Evolutionary conservation across 1,284 basidiomycete genomes (phyloP).

Genomic region (Puccinia novopanici): DNA sequence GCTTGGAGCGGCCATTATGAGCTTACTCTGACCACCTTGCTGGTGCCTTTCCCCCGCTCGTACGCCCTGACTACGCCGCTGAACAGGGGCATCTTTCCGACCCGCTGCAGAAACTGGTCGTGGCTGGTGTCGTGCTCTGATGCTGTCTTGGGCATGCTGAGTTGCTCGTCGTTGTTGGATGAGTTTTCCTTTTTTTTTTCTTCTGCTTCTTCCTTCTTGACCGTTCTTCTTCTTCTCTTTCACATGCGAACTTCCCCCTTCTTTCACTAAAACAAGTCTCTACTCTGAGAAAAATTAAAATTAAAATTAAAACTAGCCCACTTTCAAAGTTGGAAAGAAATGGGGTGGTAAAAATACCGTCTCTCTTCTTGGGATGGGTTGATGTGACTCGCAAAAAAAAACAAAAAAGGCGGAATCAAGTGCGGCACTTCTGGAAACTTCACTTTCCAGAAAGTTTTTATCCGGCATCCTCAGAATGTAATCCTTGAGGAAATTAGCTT

Average conservation of each 20-base stretch:
- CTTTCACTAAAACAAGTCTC: background rate
- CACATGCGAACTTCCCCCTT: no score
- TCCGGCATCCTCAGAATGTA: no score
- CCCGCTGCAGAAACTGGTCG: constrained; percentile 55
- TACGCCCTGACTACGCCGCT: constrained; percentile 72
- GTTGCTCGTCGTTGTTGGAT: background rate
- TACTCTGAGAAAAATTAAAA: no score
- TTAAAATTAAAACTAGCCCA: background rate
- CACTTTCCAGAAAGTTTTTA: no score
- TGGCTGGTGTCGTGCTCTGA: background rate
- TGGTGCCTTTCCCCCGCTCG: constrained; percentile 74
- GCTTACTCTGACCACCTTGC: constrained; percentile 71
- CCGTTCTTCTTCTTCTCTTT: background rate
- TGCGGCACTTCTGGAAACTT: no score
- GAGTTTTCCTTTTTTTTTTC: background rate
- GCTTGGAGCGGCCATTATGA: background rate
- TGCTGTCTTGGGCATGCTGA: background rate
- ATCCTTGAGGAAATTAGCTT: no score
- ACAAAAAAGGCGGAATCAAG: background rate
- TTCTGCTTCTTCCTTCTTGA: background rate
- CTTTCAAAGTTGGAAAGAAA: background rate
- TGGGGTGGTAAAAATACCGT: no score
- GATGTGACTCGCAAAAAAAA: no score
- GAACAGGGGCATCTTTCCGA: constrained; percentile 66
- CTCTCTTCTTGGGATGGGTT: no score